These are phyloP conservation scores for Oryza meyeriana DNA, from an alignment of 176 grass and related monocot genomes.

Conservation along the genomic window DNA sequence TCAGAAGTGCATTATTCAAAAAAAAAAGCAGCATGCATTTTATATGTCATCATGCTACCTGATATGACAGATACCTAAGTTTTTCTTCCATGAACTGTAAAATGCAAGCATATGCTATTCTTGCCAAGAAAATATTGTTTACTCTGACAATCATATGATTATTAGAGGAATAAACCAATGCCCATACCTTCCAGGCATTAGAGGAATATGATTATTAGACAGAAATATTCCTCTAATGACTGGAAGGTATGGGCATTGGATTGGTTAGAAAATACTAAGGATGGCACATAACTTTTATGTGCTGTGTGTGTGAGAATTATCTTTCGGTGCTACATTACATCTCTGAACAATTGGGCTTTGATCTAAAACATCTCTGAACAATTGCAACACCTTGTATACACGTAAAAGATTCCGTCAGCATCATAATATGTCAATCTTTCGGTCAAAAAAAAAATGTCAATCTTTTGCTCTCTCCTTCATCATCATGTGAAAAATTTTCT, in stretches of 20 bases:
- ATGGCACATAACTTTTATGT: neutral
- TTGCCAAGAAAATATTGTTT: slow-evolving; percentile 13
- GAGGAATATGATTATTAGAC: neutral
- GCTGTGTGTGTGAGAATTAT: slow-evolving; percentile 4
- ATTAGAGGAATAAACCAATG: neutral
- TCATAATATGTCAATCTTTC: neutral
- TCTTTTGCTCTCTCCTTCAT: neutral
- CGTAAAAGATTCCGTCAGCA: neutral
- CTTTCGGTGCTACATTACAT: neutral
- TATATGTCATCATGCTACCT: slow-evolving; percentile 19
- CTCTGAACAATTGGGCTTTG: neutral
- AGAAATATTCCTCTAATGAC: neutral
- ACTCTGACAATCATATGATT: slow-evolving; percentile 13
- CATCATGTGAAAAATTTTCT: neutral
- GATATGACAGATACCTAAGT: slow-evolving; percentile 30
- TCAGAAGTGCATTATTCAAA: neutral
- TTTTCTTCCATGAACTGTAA: neutral
- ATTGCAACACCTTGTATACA: neutral
- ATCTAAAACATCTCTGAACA: neutral
- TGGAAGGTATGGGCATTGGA: slow-evolving; percentile 31
- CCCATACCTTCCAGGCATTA: neutral
- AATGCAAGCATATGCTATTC: neutral
- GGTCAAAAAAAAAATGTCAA: too few relatives aligned
- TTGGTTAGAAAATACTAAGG: slow-evolving; percentile 10
- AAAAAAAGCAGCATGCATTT: neutral